A percentile compares a stretch with the other conserved stretches of the same genome.
Evolutionary conservation across 2,329 filamentous ascomycete species (phyloP).

Genomic region (Ciborinia camelliae): DNA sequence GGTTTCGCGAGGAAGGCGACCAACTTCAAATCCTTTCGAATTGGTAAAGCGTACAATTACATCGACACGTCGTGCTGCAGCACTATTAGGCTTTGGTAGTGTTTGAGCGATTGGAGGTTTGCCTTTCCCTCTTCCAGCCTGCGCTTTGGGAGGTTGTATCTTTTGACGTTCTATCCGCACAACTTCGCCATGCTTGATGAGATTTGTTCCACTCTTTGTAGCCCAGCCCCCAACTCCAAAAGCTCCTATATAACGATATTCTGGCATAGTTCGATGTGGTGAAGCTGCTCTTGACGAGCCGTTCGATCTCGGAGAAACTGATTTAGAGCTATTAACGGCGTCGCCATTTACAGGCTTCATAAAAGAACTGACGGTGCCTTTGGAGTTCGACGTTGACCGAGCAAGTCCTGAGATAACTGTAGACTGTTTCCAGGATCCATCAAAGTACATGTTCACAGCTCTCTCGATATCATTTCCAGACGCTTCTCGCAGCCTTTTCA

Average conservation of each 20-base stretch:
- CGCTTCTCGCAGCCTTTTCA: conserved; percentile 50
- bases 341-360: conserved; percentile 20
- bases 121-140: conserved; percentile 46
- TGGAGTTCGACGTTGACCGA: conserved; percentile 18
- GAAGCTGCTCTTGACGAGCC: conserved; percentile 35
- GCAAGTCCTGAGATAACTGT: conserved; percentile 8
- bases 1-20: conserved; percentile 79
- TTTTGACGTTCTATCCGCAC: conserved; percentile 85
- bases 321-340: background rate
- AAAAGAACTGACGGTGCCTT: conserved; percentile 30
- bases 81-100: conserved; percentile 37
- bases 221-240: conserved; percentile 93
- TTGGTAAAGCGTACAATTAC: conserved; percentile 91
- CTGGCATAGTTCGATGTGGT: conserved; percentile 44
- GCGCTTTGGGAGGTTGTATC: conserved; percentile 55
- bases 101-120: conserved; percentile 32
- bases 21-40: conserved; percentile 73
- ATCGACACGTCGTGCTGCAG: conserved; percentile 66
- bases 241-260: conserved; percentile 76
- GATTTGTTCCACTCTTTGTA: conserved; percentile 72
- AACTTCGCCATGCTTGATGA: conserved; percentile 78
- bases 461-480: conserved; percentile 58
- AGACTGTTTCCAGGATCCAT: conserved; percentile 58
- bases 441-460: conserved; percentile 68
- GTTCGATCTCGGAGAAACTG: background rate